These are phyloP conservation scores for Yamadazyma friedrichii DNA, from an alignment of 1,139 yeast species.

Conservation along the genomic window DNA sequence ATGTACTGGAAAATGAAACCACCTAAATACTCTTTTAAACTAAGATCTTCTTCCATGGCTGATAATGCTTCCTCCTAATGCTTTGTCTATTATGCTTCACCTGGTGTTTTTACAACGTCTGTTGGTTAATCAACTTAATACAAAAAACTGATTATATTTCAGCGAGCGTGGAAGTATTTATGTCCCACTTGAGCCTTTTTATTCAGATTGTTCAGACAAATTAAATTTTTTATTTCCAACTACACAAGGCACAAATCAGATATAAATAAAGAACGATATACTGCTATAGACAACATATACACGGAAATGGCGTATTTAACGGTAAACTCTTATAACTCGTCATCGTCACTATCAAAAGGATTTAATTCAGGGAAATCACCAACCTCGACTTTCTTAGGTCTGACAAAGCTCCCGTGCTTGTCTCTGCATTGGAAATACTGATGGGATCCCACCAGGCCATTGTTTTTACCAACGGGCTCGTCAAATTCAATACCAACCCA, in stretches of 20 bases:
- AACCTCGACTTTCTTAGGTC: slow-evolving; percentile 48
- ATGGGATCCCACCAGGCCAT: slow-evolving; percentile 37
- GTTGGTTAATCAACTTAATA: too few species aligned
- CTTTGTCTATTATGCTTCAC: too few species aligned
- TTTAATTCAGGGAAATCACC: slow-evolving; percentile 53
- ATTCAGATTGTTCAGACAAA: too few species aligned
- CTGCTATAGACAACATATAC: too few species aligned
- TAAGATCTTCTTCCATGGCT: not conserved
- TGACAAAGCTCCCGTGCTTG: slow-evolving; percentile 52
- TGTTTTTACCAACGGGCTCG: slow-evolving; percentile 49
- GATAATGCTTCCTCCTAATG: too few species aligned
- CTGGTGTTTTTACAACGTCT: too few species aligned
- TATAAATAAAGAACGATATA: too few species aligned
- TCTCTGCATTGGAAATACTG: slow-evolving; percentile 33
- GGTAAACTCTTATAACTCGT: slow-evolving; percentile 15
- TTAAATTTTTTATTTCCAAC: too few species aligned
- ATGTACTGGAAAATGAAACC: slow-evolving; percentile 38
- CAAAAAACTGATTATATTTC: too few species aligned
- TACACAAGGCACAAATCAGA: too few species aligned
- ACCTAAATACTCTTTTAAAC: not conserved
- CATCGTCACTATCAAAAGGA: slow-evolving; percentile 31
- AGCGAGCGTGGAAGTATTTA: not conserved
- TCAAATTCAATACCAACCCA: slow-evolving; percentile 53
- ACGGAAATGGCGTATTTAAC: too few species aligned
- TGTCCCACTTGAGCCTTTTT: too few species aligned